Base-by-base conservation (phyloP, 2,329 filamentous ascomycete genomes). In the Paraphaeosphaeria sporulosa region DNA sequence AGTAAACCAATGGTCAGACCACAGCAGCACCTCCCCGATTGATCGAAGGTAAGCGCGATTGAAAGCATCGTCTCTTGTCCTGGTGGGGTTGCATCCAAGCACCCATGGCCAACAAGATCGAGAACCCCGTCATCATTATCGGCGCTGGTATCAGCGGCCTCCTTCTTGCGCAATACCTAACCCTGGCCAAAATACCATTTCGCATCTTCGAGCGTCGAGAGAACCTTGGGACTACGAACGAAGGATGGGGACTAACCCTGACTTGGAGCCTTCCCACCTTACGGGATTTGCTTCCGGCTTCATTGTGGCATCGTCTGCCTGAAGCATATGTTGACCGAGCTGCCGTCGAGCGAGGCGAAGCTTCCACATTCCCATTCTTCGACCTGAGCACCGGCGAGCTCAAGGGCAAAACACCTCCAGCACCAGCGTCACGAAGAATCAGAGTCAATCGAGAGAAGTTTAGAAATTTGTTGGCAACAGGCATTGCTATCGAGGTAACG, bases 211-310 rank as follows among this genome's bases (percentile, higher is more conserved):
- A 49, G 8, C 46, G 46, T 12, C 46, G 46, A 9, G 10, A 27
- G 15, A 15, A 49, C 17, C 46, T 49, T 8, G 25, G 8, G 3
- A 49, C 46, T 4, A n/a, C 27, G 8, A 49, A 49, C 46, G 46
- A 17, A 17, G 46, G 46, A 2, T 49, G 46, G 46, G 46, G 46
- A 13, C 4, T 49, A 48, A 63, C 63, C 12, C 40, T 65, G 21
- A 59, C 63, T 12, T 65, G 63, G 63, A 61, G 59, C 5, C 42
- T 65, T 17, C 61, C 59, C 25, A 58, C 61, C 10, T 57, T 63
- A 7, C 53, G 55, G 30, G 48, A 61, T 30, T 42, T 61, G 6
- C 55, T 65, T n/a, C 59, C 59, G 4, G 43, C 32, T 12, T 32
- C 61, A 32, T 43, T 63, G 4, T 32, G 58, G 2, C 15, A 43